These are phyloP conservation scores for Obelidium mucronatum DNA, from an alignment of 192 early-diverging fungal species.

Conservation along the genomic window DNA sequence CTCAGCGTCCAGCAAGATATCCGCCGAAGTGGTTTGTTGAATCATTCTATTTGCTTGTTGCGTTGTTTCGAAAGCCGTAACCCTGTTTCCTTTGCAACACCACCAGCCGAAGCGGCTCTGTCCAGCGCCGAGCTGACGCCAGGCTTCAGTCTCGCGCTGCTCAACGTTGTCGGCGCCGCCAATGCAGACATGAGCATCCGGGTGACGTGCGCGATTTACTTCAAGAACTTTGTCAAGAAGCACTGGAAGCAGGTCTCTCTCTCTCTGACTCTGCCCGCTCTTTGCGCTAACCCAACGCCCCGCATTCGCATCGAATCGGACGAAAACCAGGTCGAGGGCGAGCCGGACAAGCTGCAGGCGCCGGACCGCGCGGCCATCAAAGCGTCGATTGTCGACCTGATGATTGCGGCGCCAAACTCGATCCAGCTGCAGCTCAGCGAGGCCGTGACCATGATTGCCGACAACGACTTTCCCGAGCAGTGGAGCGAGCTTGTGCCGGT, in stretches of 20 bases:
- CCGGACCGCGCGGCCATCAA: conserved; percentile 86
- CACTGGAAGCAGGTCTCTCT: conserved; percentile 76
- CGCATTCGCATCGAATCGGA: conserved; percentile 48
- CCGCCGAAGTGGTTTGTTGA: conserved; percentile 6
- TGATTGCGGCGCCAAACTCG: conserved; percentile 79
- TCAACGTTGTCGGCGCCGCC: conserved; percentile 77
- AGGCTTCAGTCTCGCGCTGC: conserved; percentile 74
- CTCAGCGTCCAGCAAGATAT: conserved; percentile 20
- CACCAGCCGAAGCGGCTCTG: conserved; percentile 52
- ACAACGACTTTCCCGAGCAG: conserved; percentile 89
- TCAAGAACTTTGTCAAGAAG: conserved; percentile 96
- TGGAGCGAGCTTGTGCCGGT: conserved; percentile 81
- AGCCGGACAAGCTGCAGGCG: conserved; percentile 55
- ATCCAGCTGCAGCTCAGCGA: conserved; percentile 92
- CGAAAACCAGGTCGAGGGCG: conserved; percentile 53
- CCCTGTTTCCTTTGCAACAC: neutral
- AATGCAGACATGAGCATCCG: conserved; percentile 67
- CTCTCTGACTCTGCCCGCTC: neutral
- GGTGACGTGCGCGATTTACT: conserved; percentile 85
- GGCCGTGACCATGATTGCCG: conserved; percentile 91
- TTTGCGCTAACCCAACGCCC: neutral
- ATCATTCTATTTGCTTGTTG: neutral
- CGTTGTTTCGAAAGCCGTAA: neutral
- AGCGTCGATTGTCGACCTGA: conserved; percentile 79
- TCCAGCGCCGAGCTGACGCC: conserved; percentile 40